Evolutionary conservation across 1,284 basidiomycete species (phyloP), one percentile per base, ranked within the genome.

Genomic region (Phylloboletellus chloephorus): DNA sequence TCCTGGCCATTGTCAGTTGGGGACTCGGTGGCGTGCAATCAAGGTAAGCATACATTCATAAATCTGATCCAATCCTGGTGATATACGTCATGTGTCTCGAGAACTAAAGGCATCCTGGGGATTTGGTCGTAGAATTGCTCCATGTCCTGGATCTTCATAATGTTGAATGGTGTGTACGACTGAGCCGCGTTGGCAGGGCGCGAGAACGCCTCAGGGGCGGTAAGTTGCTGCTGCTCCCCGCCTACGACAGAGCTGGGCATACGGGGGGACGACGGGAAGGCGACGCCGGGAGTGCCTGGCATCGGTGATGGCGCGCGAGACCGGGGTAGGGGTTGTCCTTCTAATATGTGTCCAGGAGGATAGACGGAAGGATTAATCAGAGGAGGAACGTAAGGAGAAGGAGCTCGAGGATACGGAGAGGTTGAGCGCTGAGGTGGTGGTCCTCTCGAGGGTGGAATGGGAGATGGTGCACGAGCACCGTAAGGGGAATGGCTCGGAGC

Each of bases 21-120:
- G 21, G 7, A 42, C 25, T 36, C 23, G 15, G 22, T 29, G 22
- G 33, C 39, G 25, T 20, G 44, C 4, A 16, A 41, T 17, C 1
- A 7, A 41, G 22, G 15, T 13, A 21, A 8, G 59, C 74, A 16
- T 51, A 84, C 85, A 62, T 78, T 74, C 71, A 82, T 82, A 51
- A 85, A 73, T 39, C 85, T 69, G 49, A 73, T 75, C 86, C 86
- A 88, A 54, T 88, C 86, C 42, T 81, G 77, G 43, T 74, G 71
- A 50, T 77, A 77, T 13, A 88, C 78, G 56, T 89, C 86, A 55
- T 88, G 86, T n/a, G 81, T 72, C 22, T 76, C 68, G 19, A 89
- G 72, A 9, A 82, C 76, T 7, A 71, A 51, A 7, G 86, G 85
- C 76, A 88, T 82, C 51, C 75, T 72, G 10, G 84, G 81, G 23